Percentiles rank a stretch among this genome's conserved stretches.
Conservation (phyloP, 768 basidiomycete species). For the Cubamyces lactineus region DNA sequence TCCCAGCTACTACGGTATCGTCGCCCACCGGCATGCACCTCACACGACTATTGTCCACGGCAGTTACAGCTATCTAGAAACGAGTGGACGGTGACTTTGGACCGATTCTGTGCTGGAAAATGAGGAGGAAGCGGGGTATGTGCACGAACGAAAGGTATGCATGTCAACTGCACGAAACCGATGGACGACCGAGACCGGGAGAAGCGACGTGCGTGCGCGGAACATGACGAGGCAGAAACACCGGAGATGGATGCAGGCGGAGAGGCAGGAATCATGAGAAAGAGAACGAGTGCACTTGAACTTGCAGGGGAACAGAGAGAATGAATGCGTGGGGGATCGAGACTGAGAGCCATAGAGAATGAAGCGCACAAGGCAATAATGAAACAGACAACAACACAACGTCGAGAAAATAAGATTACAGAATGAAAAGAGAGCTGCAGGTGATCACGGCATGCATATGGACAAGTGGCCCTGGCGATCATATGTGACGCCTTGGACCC, state of each 20-base stretch:
- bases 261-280: neutral
- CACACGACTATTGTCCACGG: conserved; percentile 3
- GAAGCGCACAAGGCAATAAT: conserved; percentile 14
- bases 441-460: neutral
- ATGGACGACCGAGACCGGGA: conserved; percentile 8
- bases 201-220: neutral
- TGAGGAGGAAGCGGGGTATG: conserved; percentile 17
- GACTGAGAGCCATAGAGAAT: neutral
- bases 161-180: conserved; percentile 14
- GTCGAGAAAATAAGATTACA: conserved; percentile 5
- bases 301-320: neutral
- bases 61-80: conserved; percentile 4
- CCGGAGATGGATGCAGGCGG: neutral
- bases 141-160: conserved; percentile 23
- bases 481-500: conserved; percentile 24
- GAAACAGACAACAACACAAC: conserved; percentile 19
- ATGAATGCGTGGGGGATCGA: neutral
- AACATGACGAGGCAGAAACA: neutral
- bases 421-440: neutral
- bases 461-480: neutral
- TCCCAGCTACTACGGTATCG: neutral
- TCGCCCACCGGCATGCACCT: neutral
- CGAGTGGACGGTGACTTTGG: conserved; percentile 9
- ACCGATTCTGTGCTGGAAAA: neutral
- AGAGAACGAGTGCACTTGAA: neutral